Base-by-base conservation (phyloP, 345 rosid genomes). In the Gossypium sturtianum region DNA sequence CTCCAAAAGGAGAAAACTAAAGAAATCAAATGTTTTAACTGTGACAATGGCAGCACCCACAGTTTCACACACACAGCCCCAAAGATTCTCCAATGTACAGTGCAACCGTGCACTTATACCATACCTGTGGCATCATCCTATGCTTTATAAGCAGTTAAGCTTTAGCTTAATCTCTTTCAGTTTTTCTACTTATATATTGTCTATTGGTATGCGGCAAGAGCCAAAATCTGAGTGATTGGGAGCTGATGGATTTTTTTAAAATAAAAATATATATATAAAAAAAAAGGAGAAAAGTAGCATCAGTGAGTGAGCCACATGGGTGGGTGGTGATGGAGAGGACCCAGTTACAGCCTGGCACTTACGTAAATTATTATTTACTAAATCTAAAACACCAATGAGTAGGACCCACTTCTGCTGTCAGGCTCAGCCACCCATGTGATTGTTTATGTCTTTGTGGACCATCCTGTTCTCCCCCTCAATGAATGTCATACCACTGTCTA, bases 281-380 rank as follows among this genome's bases (percentile, higher is more conserved):
- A 15, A n/a, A 22, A 19, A 66, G 1, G 16, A 11, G 16, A 27
- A 70, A 56, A 64, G 80, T 13, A 8, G 79, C 66, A 57, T 78
- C 77, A 25, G 60, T 75, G 77, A 22, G 20, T 77, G 78, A 22
- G 12, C 61, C 82, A 83, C 84, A 76, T 83, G 86, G 86, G 70
- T 27, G 3, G 62, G 68, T 45, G 66, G 17, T 22, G 54, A 73
- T 49, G 68, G 12, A 48, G 3, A 11, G 71, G 80, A 77, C 87
- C 86, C 78, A 81, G 80, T 62, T 20, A 73, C 85, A 75, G 59
- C 78, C 83, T 81, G 84, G 84, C 85, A 72, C 62, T 20, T 12
- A 3, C 22, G 57, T 49, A 25, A 23, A 45, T 59, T 57, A 57
- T n/a, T 38, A 61, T 38, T 34, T 57, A 57, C 61, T 15, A 22